Percentiles rank a stretch among this genome's conserved stretches.
Conservation (phyloP, 2,329 filamentous ascomycete genomes). For the Cyclaneusma minus region DNA sequence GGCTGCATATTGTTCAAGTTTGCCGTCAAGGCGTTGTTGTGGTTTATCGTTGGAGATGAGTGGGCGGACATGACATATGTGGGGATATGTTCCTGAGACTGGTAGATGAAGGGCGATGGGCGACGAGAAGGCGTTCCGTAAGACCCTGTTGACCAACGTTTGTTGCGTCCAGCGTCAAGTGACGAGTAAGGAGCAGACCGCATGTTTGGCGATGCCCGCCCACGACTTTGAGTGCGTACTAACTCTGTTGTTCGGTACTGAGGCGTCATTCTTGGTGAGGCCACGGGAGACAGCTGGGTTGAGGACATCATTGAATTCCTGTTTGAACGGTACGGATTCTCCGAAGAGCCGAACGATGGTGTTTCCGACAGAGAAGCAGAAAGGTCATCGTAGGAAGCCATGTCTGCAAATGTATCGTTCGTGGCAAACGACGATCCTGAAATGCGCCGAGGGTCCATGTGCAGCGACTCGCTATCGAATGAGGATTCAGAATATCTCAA, state of each 20-base stretch:
- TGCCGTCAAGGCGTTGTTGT: conserved; percentile 25
- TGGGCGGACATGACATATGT: conserved; percentile 38
- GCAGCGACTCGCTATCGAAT: conserved; percentile 33
- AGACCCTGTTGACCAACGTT: conserved; percentile 67
- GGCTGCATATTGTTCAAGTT: conserved; percentile 39
- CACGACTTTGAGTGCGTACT: conserved; percentile 49
- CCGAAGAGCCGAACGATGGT: conserved; percentile 47
- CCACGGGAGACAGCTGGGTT: conserved; percentile 56
- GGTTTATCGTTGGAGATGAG: conserved; percentile 25
- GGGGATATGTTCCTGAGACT: conserved; percentile 37
- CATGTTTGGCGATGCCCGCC: conserved; percentile 51
- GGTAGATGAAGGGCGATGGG: conserved; percentile 45
- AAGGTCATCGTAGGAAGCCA: conserved; percentile 57
- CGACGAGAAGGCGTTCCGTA: conserved; percentile 42
- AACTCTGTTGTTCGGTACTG: conserved; percentile 44
- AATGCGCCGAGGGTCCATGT: conserved; percentile 44
- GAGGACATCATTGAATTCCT: conserved; percentile 56
- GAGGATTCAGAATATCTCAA: conserved; percentile 33
- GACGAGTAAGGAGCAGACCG: conserved; percentile 56
- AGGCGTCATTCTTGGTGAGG: conserved; percentile 51
- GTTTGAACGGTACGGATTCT: conserved; percentile 52
- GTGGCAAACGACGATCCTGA: conserved; percentile 60
- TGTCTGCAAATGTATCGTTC: conserved; percentile 46
- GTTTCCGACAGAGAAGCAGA: conserved; percentile 51
- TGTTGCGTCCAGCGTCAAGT: conserved; percentile 50